phyloP scores from a whole-genome alignment of 2,329 filamentous ascomycete species.

The Aspergillus piperis region DNA sequence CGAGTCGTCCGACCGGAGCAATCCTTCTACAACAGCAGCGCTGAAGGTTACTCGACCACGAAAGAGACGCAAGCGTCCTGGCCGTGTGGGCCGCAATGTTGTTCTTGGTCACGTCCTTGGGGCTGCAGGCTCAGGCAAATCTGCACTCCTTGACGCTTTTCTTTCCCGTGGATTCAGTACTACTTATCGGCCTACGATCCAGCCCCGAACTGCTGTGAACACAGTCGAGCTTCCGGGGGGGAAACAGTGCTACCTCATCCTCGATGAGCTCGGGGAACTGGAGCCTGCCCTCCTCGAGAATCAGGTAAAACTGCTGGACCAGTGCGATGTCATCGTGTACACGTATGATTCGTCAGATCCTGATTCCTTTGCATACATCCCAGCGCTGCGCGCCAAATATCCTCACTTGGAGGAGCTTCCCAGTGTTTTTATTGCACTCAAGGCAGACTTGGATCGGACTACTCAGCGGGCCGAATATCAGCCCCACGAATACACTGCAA shows the following conservation, averaged over 20 bases:
- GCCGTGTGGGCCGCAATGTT: slow-evolving; percentile 88
- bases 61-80: slow-evolving; percentile 78
- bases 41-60: slow-evolving; percentile 91
- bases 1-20: slow-evolving; percentile 71
- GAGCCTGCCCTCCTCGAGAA: slow-evolving; percentile 95
- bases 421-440: slow-evolving; percentile 87
- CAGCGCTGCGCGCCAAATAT: slow-evolving; percentile 74
- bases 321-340: slow-evolving; percentile 92
- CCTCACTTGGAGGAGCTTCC: slow-evolving; percentile 86
- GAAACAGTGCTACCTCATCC: slow-evolving; percentile 94
- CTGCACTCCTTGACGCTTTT: slow-evolving; percentile 85
- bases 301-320: slow-evolving; percentile 75
- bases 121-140: slow-evolving; percentile 84
- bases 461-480: slow-evolving; percentile 91
- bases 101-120: slow-evolving; percentile 92
- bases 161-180: slow-evolving; percentile 82
- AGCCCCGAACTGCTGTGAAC: slow-evolving; percentile 89
- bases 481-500: slow-evolving; percentile 86
- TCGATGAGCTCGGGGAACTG: slow-evolving; percentile 93
- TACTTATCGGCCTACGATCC: slow-evolving; percentile 90
- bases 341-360: slow-evolving; percentile 96
- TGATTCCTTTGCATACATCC: slow-evolving; percentile 91
- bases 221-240: slow-evolving; percentile 94
- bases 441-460: slow-evolving; percentile 93
- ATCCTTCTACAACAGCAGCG: slow-evolving; percentile 75